phyloP scores from a whole-genome alignment of 306 rosid genomes.

The Rosa persica region DNA sequence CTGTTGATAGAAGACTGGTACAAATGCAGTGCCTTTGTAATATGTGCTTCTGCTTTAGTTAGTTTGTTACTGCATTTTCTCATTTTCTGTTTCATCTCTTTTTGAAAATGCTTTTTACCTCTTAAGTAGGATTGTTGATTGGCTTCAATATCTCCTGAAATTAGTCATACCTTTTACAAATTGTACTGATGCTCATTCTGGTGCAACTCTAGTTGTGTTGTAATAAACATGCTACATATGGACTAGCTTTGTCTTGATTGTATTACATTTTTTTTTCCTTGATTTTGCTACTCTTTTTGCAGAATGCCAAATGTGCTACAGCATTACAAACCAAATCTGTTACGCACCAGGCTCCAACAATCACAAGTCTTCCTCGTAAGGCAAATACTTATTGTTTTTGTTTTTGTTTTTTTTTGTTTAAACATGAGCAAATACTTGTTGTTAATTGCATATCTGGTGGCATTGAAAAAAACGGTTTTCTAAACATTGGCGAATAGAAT shows the following conservation, averaged over 20 bases:
- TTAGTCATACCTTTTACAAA: neutral
- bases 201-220: neutral
- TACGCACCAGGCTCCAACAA: conserved; percentile 83
- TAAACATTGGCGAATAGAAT: neutral
- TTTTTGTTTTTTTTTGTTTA: too few species aligned
- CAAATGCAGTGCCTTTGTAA: conserved; percentile 27
- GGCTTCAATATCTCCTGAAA: neutral
- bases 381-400: neutral
- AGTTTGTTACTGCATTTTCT: conserved; percentile 13
- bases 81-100: conserved; percentile 7
- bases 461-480: neutral
- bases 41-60: conserved; percentile 55
- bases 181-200: too few species aligned
- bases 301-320: conserved; percentile 70
- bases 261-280: neutral
- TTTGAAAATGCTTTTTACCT: neutral
- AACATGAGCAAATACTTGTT: neutral
- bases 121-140: neutral
- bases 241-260: neutral
- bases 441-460: neutral
- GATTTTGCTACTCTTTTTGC: conserved; percentile 21
- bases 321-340: conserved; percentile 91
- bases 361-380: conserved; percentile 81
- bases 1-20: too few species aligned
- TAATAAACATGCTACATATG: neutral